Evolutionary conservation across 192 early-diverging fungal genomes (phyloP).

Genomic region (Haplosporangium gracile): DNA sequence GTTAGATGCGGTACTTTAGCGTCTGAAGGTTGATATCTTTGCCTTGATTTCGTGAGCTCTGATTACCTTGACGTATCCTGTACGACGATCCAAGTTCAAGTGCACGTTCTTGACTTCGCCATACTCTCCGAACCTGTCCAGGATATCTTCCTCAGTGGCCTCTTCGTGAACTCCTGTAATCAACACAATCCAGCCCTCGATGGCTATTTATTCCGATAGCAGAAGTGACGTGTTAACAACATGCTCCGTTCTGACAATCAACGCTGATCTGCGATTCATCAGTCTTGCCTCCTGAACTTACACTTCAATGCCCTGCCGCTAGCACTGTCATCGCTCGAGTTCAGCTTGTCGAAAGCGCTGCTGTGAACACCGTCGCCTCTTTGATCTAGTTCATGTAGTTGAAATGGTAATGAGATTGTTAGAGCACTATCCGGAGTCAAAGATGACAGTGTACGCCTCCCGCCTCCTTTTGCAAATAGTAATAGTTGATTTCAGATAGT

Average conservation of each 20-base stretch:
- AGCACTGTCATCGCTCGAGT: conserved; percentile 39
- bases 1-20: not conserved
- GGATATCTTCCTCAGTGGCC: conserved; percentile 91
- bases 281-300: conserved; percentile 7
- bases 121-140: conserved; percentile 89
- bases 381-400: conserved; percentile 17
- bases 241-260: not conserved
- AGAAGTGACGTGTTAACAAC: not conserved
- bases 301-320: conserved; percentile 46
- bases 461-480: not conserved
- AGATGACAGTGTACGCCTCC: not conserved
- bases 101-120: conserved; percentile 93
- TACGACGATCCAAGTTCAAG: conserved; percentile 93
- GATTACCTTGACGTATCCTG: conserved; percentile 94
- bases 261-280: not conserved
- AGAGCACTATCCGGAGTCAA: not conserved
- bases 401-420: not conserved
- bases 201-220: conserved; percentile 56
- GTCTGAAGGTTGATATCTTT: too few relatives aligned
- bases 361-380: conserved; percentile 33
- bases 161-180: conserved; percentile 96
- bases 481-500: not conserved
- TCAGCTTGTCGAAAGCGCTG: conserved; percentile 39
- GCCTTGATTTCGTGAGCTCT: not conserved
- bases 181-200: conserved; percentile 98